A percentile compares a stretch with the other conserved stretches of the same genome.
Evolutionary conservation across 192 early-diverging fungal genomes (phyloP).

Genomic region (Backusella morwellensis): DNA sequence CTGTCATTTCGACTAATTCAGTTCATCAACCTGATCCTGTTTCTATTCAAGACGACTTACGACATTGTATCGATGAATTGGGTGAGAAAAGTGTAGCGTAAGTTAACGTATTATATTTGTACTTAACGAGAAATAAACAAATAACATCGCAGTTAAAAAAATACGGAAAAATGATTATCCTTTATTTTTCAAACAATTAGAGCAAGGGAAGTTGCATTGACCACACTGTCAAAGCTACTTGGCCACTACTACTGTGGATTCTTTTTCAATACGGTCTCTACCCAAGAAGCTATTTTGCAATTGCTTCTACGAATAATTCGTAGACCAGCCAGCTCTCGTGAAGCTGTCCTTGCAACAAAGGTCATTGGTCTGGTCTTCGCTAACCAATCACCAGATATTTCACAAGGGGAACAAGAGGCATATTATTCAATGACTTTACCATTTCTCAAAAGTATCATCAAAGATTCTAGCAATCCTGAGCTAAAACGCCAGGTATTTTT

Average conservation of each 20-base stretch:
- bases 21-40: neutral
- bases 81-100: slow-evolving; percentile 1
- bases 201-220: neutral
- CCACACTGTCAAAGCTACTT: neutral
- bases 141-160: neutral
- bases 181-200: neutral
- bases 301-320: neutral
- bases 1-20: neutral
- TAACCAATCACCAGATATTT: slow-evolving; percentile 6
- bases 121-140: neutral
- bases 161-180: neutral
- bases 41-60: neutral
- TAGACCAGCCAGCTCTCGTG: neutral
- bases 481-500: slow-evolving; percentile 4
- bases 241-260: neutral
- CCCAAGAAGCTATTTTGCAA: neutral
- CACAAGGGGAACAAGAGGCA: neutral
- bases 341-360: neutral
- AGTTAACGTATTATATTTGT: neutral
- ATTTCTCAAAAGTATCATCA: neutral
- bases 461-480: neutral
- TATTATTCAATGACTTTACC: neutral
- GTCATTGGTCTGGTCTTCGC: neutral
- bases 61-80: slow-evolving; percentile 3
- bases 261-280: neutral